Evolutionary conservation across 2,329 filamentous ascomycete genomes (phyloP).

Genomic region (Metarhizium rileyi): DNA sequence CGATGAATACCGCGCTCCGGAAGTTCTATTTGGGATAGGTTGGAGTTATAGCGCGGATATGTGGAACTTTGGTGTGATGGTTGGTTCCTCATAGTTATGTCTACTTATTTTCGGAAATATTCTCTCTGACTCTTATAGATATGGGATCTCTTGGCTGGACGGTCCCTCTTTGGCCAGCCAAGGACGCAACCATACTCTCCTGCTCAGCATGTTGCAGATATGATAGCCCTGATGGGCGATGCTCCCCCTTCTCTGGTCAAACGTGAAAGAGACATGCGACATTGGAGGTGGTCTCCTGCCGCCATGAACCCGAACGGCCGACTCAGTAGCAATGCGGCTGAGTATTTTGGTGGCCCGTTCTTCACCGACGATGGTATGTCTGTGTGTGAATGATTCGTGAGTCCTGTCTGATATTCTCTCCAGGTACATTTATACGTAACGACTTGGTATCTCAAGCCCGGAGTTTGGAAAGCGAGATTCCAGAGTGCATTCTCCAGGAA

Average conservation of each 20-base stretch:
- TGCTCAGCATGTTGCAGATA: constrained; percentile 9
- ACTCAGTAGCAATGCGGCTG: neutral
- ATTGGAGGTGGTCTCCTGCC: neutral
- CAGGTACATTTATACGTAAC: neutral
- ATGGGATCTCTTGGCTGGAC: constrained; percentile 16
- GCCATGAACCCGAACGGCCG: neutral
- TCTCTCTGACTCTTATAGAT: constrained; percentile 8
- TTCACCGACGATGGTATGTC: neutral
- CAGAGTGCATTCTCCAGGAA: neutral
- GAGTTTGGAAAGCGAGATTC: neutral
- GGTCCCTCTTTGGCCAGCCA: constrained; percentile 11
- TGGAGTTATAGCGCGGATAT: constrained; percentile 15
- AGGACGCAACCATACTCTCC: constrained; percentile 12
- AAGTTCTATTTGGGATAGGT: constrained; percentile 12
- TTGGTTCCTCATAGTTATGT: constrained; percentile 2
- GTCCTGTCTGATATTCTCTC: neutral
- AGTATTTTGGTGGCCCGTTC: neutral
- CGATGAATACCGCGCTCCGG: constrained; percentile 13
- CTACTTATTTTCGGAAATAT: neutral
- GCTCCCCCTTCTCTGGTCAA: neutral
- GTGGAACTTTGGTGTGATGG: constrained; percentile 14
- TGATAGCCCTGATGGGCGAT: neutral
- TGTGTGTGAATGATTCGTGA: neutral
- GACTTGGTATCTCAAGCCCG: neutral
- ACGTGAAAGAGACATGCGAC: neutral